These are phyloP conservation scores for Medicago arabica DNA, from an alignment of 306 rosid species.

Conservation along the genomic window DNA sequence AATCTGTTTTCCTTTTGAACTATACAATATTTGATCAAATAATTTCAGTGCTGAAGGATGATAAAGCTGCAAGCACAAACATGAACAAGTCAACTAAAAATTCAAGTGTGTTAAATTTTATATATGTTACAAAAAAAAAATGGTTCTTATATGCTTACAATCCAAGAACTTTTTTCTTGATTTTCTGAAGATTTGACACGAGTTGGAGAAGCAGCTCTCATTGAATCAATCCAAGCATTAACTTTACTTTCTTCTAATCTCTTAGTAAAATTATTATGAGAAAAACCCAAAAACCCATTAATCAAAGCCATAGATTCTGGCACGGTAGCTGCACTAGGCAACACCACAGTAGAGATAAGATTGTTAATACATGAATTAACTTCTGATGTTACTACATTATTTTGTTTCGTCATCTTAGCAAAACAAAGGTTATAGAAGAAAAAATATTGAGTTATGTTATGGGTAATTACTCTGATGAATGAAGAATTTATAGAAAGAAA, in stretches of 20 bases:
- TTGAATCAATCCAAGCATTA: slow-evolving; percentile 75
- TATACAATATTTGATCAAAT: slow-evolving; percentile 64
- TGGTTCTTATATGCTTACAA: slow-evolving; percentile 48
- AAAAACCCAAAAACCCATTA: slow-evolving; percentile 49
- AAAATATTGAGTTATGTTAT: slow-evolving; percentile 33
- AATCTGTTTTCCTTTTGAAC: slow-evolving; percentile 70
- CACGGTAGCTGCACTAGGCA: slow-evolving; percentile 45
- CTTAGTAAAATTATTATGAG: slow-evolving; percentile 55
- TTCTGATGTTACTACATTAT: slow-evolving; percentile 55
- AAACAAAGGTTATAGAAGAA: slow-evolving; percentile 38
- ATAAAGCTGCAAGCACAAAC: slow-evolving; percentile 50
- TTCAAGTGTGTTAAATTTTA: not conserved
- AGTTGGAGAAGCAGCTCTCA: slow-evolving; percentile 93
- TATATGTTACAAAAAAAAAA: not conserved
- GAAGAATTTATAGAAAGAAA: slow-evolving; percentile 47
- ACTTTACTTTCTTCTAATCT: slow-evolving; percentile 60
- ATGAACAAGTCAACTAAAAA: not conserved
- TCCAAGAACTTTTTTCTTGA: slow-evolving; percentile 60
- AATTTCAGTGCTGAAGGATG: slow-evolving; percentile 80
- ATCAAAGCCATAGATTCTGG: slow-evolving; percentile 47
- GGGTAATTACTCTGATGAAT: slow-evolving; percentile 35
- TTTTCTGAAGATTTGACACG: slow-evolving; percentile 55
- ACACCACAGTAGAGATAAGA: slow-evolving; percentile 40
- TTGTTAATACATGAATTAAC: slow-evolving; percentile 49
- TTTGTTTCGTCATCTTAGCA: slow-evolving; percentile 70